Conservation (phyloP, 306 rosid species). For the Luffa acutangula region DNA sequence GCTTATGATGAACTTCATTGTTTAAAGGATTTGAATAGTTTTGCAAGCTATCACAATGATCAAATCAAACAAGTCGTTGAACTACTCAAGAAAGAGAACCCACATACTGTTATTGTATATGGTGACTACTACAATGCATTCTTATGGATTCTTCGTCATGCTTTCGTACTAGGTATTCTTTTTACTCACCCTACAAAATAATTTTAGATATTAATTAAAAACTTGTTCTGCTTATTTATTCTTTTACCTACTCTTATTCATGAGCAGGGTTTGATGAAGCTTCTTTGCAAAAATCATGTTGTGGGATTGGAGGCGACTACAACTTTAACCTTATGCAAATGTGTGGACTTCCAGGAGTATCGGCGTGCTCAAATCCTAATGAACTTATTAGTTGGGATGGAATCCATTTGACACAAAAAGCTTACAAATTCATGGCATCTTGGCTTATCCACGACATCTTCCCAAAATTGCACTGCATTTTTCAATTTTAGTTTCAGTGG, state of each 20-base stretch:
- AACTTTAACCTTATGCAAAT: background rate
- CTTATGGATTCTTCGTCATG: background rate
- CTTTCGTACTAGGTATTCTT: background rate
- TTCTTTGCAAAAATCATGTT: slow-evolving; percentile 14
- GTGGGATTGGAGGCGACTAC: slow-evolving; percentile 11
- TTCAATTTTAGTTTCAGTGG: too few relatives aligned
- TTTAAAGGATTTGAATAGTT: too few relatives aligned
- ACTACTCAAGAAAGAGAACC: background rate
- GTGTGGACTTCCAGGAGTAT: slow-evolving; percentile 1
- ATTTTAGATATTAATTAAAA: too few relatives aligned
- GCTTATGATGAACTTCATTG: too few relatives aligned
- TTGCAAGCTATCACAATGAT: too few relatives aligned
- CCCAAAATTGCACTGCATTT: too few relatives aligned
- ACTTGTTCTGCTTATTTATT: too few relatives aligned
- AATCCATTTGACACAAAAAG: slow-evolving; percentile 8
- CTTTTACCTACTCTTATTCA: too few relatives aligned
- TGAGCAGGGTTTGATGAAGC: slow-evolving; percentile 1
- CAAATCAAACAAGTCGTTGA: background rate
- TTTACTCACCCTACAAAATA: too few relatives aligned
- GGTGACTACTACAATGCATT: background rate
- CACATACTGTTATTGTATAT: background rate
- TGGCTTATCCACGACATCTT: too few relatives aligned
- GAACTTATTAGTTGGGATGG: slow-evolving; percentile 2
- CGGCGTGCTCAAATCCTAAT: slow-evolving; percentile 10
- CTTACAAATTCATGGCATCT: background rate